A percentile compares a stretch with the other conserved stretches of the same genome.
Evolutionary conservation across 495 filamentous ascomycete species (phyloP).

Genomic region (Tuber melanosporum): DNA sequence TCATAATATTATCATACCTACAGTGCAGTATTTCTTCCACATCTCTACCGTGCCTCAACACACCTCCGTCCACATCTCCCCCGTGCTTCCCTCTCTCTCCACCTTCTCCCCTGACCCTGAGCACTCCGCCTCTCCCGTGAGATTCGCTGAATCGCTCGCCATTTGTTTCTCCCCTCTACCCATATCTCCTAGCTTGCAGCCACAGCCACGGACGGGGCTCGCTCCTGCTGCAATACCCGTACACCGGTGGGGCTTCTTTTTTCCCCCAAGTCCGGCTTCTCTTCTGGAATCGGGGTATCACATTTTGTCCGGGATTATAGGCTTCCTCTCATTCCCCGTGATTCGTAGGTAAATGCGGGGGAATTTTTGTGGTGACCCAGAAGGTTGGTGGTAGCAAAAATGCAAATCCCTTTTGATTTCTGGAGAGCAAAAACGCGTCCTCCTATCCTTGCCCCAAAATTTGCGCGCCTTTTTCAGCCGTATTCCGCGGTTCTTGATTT

Average conservation of each 20-base stretch:
- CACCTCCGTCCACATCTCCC: neutral
- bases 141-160: neutral
- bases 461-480: constrained; percentile 7
- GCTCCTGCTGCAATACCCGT: neutral
- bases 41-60: neutral
- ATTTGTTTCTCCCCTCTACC: neutral
- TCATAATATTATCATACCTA: neutral
- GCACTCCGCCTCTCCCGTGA: neutral
- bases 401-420: neutral
- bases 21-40: neutral
- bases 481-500: constrained; percentile 14
- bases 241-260: neutral
- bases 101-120: neutral
- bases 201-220: neutral
- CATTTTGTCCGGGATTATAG: neutral
- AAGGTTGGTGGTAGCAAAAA: constrained; percentile 26
- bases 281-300: neutral
- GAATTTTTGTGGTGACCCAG: constrained; percentile 36
- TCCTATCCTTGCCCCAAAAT: neutral
- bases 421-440: neutral
- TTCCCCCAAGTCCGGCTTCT: neutral
- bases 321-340: neutral
- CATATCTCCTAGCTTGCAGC: neutral
- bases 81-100: neutral
- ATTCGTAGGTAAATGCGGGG: constrained; percentile 17